phyloP scores from a whole-genome alignment of 495 filamentous ascomycete genomes.

The Chlorociboria aeruginascens region DNA sequence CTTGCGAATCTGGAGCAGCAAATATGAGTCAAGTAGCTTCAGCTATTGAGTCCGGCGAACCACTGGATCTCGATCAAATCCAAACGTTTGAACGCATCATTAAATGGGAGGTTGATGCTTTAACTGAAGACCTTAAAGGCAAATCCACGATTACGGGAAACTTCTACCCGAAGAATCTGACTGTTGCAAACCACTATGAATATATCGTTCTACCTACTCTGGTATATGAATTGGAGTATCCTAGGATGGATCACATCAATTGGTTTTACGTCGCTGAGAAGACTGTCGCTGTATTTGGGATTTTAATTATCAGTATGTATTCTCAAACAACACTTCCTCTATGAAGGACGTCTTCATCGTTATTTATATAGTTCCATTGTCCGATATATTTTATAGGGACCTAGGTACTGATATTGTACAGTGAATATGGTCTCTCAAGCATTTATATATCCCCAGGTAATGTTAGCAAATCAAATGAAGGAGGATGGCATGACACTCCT shows the following conservation, averaged over 20 bases:
- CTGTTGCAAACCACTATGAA: conserved; percentile 51
- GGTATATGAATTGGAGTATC: conserved; percentile 69
- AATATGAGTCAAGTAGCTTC: conserved; percentile 41
- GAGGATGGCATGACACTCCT: conserved; percentile 43
- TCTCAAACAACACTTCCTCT: too few species aligned
- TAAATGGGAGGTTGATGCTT: conserved; percentile 47
- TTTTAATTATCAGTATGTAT: conserved; percentile 40
- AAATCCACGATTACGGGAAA: conserved; percentile 30
- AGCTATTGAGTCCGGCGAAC: conserved; percentile 40
- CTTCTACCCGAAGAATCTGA: conserved; percentile 57
- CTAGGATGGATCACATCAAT: conserved; percentile 52
- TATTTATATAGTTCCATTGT: too few species aligned
- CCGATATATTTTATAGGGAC: too few species aligned
- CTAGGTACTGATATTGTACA: too few species aligned
- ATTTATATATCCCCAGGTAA: conserved; percentile 46
- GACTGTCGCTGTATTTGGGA: conserved; percentile 50
- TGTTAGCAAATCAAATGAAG: conserved; percentile 43
- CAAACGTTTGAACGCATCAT: conserved; percentile 45
- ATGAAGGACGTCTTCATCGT: too few species aligned
- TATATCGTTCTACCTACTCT: conserved; percentile 62
- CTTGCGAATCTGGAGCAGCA: conserved; percentile 21
- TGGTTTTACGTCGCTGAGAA: conserved; percentile 66
- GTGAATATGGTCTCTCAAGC: conserved; percentile 44
- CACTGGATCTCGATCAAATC: conserved; percentile 48
- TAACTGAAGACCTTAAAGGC: conserved; percentile 50